phyloP scores from a whole-genome alignment of 495 filamentous ascomycete species.

The Neurospora tetraspora region DNA sequence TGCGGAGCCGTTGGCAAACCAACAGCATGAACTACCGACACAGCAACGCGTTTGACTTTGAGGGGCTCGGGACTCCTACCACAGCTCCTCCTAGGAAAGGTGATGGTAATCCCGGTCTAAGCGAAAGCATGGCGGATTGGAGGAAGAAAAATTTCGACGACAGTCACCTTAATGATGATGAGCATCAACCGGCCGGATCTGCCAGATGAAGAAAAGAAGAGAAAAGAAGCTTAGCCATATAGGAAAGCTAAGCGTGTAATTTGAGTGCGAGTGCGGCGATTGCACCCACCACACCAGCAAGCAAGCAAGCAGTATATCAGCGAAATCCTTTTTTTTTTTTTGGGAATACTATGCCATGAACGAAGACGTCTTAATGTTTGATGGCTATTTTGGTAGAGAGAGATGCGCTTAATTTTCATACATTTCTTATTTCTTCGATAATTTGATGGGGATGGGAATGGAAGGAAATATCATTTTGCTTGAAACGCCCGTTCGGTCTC shows the following conservation, averaged over 20 bases:
- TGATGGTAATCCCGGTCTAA: conserved; percentile 43
- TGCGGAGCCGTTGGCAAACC: conserved; percentile 87
- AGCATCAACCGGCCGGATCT: background rate
- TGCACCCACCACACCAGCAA: background rate
- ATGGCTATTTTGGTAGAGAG: background rate
- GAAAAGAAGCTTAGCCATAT: background rate
- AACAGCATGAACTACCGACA: conserved; percentile 90
- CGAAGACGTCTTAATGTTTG: background rate
- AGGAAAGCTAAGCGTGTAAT: background rate
- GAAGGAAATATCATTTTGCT: background rate
- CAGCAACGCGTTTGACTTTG: conserved; percentile 79
- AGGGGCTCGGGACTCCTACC: conserved; percentile 34
- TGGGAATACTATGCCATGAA: background rate
- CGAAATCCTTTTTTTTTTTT: background rate
- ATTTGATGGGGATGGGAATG: background rate
- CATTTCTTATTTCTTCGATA: background rate
- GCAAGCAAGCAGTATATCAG: background rate
- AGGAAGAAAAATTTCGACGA: conserved; percentile 54
- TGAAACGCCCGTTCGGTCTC: background rate
- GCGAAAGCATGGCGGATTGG: conserved; percentile 65
- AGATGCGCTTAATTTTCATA: background rate
- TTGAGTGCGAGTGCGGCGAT: background rate
- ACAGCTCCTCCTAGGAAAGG: conserved; percentile 24
- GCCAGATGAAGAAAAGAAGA: background rate
- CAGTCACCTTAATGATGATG: conserved; percentile 11